phyloP scores from a whole-genome alignment of 495 filamentous ascomycete genomes.

The Aspergillus incahuasiensis region DNA sequence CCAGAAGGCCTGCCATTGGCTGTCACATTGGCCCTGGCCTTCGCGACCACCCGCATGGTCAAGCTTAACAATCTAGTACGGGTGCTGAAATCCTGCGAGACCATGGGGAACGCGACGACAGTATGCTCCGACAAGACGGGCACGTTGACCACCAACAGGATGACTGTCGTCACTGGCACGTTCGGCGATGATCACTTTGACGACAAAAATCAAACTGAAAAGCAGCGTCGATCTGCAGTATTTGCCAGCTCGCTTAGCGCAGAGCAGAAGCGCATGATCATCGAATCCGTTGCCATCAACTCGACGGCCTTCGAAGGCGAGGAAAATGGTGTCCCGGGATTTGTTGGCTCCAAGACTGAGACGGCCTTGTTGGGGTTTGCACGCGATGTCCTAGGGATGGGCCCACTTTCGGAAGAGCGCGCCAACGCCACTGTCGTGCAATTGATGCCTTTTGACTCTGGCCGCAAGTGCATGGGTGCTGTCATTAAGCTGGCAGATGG shows the following conservation, averaged over 20 bases:
- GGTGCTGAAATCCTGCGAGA: slow-evolving; percentile 61
- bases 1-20: slow-evolving; percentile 66
- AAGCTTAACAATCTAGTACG: slow-evolving; percentile 70
- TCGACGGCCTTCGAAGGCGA: slow-evolving; percentile 64
- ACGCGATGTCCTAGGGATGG: slow-evolving; percentile 59
- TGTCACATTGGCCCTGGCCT: slow-evolving; percentile 63
- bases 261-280: slow-evolving; percentile 55
- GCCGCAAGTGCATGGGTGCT: slow-evolving; percentile 64
- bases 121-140: slow-evolving; percentile 70
- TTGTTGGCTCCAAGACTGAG: slow-evolving; percentile 67
- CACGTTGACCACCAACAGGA: slow-evolving; percentile 65
- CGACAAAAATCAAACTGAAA: slow-evolving; percentile 29
- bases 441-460: slow-evolving; percentile 64
- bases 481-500: slow-evolving; percentile 51
- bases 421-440: slow-evolving; percentile 56
- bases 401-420: slow-evolving; percentile 54
- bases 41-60: slow-evolving; percentile 65
- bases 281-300: slow-evolving; percentile 60
- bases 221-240: slow-evolving; percentile 16
- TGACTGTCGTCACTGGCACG: slow-evolving; percentile 63
- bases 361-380: slow-evolving; percentile 60
- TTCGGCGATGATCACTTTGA: slow-evolving; percentile 51
- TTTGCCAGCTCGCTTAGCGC: slow-evolving; percentile 41
- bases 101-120: slow-evolving; percentile 69
- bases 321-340: slow-evolving; percentile 50